Base-by-base conservation (phyloP, 345 rosid genomes). In the Corchorus olitorius region DNA sequence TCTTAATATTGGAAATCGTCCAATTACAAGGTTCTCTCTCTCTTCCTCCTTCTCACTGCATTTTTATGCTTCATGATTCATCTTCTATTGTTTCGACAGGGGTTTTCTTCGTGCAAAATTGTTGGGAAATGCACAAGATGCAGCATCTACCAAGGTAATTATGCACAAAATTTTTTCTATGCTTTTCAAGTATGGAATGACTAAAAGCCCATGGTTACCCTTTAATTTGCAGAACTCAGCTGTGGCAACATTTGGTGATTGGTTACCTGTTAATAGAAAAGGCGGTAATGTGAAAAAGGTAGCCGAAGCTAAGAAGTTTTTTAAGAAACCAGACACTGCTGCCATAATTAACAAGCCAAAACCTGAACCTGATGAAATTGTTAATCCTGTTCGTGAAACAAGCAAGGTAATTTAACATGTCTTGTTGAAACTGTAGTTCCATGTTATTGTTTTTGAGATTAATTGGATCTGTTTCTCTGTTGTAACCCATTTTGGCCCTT, bases 341-440 rank as follows among this genome's bases (percentile, higher is more conserved):
- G 62, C 61, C 7, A 81, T 82, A 16, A 81, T 88, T 20, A 80
- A 81, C 60, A 86, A 52, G 53, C 54, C 27, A 22, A 34, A 63
- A 52, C 49, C 52, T 39, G 53, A 39, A 6, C 27, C 27, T 27
- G 27, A 27, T 27, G 1, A 27, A 27, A 27, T 0, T 27, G 27
- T 27, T 27, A 27, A 27, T 27, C 27, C 27, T 27, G 27, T 1
- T 27, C 27, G 27, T 27, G 27, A 27, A 27, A 27, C 27, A 77
- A 93, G 94, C 94, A 89, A 88, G 89, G 97, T 86, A 37, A 49
- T 33, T 16, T 49, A 27, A 43, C 19, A 16, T 33, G 12, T 15
- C 4, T 15, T 52, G 4, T 39, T 52, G 4, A 17, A 52, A 52
- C 6, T 75, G 70, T 75, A 8, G 20, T 10, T 15, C 41, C 14